Evolutionary conservation across 2,329 filamentous ascomycete species (phyloP).

Genomic region (Aspergillus sp.): DNA sequence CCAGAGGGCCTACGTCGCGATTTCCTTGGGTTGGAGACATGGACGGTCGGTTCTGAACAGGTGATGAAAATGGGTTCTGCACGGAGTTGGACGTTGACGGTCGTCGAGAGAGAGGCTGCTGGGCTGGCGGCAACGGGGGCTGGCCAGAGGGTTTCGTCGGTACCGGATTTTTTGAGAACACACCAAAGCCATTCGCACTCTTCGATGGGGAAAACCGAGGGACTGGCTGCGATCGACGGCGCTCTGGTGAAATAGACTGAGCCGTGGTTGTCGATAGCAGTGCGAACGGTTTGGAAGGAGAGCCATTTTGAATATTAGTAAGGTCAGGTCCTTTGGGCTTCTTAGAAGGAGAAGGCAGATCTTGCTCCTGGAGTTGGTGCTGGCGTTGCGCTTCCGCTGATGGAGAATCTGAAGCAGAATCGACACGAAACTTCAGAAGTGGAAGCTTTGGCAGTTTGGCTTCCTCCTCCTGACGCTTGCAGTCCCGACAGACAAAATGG

Average conservation of each 20-base stretch:
- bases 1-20: constrained; percentile 41
- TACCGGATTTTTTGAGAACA: constrained; percentile 16
- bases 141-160: constrained; percentile 22
- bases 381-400: neutral
- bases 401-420: constrained; percentile 17
- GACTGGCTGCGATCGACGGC: constrained; percentile 18
- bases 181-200: constrained; percentile 21
- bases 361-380: constrained; percentile 1
- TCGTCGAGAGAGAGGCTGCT: constrained; percentile 19
- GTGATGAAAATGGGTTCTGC: constrained; percentile 30
- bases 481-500: constrained; percentile 75
- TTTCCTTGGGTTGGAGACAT: constrained; percentile 47
- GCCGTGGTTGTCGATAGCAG: constrained; percentile 9
- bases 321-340: constrained; percentile 10
- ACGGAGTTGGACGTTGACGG: constrained; percentile 38
- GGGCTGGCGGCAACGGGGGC: constrained; percentile 23
- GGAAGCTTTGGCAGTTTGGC: constrained; percentile 57
- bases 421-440: constrained; percentile 53
- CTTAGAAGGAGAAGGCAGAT: constrained; percentile 20
- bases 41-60: constrained; percentile 40
- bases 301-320: constrained; percentile 16
- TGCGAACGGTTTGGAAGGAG: constrained; percentile 13
- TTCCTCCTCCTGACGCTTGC: constrained; percentile 61
- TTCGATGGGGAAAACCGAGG: constrained; percentile 29
- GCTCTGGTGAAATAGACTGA: constrained; percentile 24